phyloP scores from a whole-genome alignment of 495 filamentous ascomycete species.

The Jackrogersella multiformis region DNA sequence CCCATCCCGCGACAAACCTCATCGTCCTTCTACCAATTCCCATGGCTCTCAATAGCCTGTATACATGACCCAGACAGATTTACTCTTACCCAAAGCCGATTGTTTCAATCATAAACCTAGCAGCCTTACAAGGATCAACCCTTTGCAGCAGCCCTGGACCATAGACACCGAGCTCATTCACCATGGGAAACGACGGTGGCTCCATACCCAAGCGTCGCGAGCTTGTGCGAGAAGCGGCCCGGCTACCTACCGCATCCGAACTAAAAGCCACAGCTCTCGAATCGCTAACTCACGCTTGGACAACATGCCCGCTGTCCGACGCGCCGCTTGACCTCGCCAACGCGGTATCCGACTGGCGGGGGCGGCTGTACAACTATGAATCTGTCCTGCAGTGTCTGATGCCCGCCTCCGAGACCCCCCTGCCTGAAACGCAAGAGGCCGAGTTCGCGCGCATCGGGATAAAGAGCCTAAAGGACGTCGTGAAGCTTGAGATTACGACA shows the following conservation, averaged over 20 bases:
- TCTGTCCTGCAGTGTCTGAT: constrained; percentile 84
- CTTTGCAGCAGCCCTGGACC: too few relatives aligned
- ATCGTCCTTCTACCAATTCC: too few relatives aligned
- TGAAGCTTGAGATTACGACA: constrained; percentile 79
- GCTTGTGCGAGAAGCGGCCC: constrained; percentile 89
- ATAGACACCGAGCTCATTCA: too few relatives aligned
- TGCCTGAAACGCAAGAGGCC: constrained; percentile 50
- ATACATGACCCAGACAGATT: too few relatives aligned
- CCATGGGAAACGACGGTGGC: constrained; percentile 95
- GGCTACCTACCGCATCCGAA: constrained; percentile 82
- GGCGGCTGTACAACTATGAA: constrained; percentile 95
- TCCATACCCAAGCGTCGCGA: constrained; percentile 92
- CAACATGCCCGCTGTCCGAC: constrained; percentile 83
- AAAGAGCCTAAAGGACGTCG: constrained; percentile 84
- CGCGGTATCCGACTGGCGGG: constrained; percentile 84
- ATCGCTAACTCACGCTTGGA: constrained; percentile 85
- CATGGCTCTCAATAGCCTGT: too few relatives aligned
- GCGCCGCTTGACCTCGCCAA: constrained; percentile 71
- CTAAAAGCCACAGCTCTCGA: constrained; percentile 88
- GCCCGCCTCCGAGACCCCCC: constrained; percentile 59
- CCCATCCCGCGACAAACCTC: too few relatives aligned
- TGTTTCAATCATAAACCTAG: background rate
- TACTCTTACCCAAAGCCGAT: background rate
- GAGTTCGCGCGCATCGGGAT: constrained; percentile 75
- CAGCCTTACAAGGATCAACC: too few relatives aligned